Evolutionary conservation across 192 early-diverging fungal genomes (phyloP), one percentile per base, ranked within the genome.

Genomic region (Dissophora ornata): DNA sequence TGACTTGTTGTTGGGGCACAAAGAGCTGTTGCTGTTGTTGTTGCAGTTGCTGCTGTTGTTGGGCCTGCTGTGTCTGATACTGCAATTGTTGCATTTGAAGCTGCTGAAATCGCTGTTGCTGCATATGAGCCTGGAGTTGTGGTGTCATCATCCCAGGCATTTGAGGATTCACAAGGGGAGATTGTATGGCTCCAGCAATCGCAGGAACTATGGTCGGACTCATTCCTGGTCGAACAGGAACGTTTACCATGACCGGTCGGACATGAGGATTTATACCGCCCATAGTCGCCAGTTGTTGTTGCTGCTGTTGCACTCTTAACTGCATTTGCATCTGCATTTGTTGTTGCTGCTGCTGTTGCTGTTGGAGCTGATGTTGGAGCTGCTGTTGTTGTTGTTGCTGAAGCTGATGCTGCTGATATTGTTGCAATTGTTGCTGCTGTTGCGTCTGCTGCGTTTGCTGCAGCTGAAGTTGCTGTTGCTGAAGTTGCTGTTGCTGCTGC

Each of bases 391-490:
- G 59, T 42, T 66, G 63, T 45, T 60, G 50, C 25, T 67, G 73
- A 1, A 62, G 65, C 41, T 68, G 74, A 1, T 59, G 67, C 36
- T 65, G 69, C 15, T 57, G 62, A 36, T 71, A 62, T 11, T 71
- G 68, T 19, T 65, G 50, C 16, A 71, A 68, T 24, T 71, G 78
- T 6, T 54, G 42, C 4, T 51, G 54, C 22, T 26, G 36, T 19
- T 71, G 69, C 34, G 54, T 51, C n/a, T 56, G 52, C 1, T 62
- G 69, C 25, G 30, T 49, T 21, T 59, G 57, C 6, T 33, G 48
- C 24, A 48, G 44, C 2, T 63, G 69, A 12, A 54, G 65, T 21
- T 51, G 44, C 19, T 67, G 66, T 36, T 51, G 54, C n/a, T 56
- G 52, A 4, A 56, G 58, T 34, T 62, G 57, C 29, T 66, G 65